Evolutionary conservation across 306 rosid genomes (phyloP).

Genomic region (Psophocarpus tetragonolobus): DNA sequence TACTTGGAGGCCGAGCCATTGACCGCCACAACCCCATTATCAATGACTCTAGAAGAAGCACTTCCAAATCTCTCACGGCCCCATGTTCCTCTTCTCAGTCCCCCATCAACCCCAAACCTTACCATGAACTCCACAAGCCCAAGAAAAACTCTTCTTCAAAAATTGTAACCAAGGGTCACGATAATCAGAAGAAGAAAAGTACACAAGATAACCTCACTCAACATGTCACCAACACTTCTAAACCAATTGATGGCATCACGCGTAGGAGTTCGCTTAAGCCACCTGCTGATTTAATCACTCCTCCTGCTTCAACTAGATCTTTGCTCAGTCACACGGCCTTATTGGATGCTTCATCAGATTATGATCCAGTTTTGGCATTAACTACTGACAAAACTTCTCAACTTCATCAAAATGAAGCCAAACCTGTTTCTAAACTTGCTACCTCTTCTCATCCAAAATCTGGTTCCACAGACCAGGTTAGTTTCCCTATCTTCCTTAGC

Average conservation of each 20-base stretch:
- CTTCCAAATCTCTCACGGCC: constrained; percentile 31
- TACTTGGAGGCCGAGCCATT: constrained; percentile 77
- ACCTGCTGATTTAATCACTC: constrained; percentile 46
- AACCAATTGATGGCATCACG: constrained; percentile 43
- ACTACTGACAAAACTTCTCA: constrained; percentile 31
- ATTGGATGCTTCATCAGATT: constrained; percentile 49
- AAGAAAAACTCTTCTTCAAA: constrained; percentile 44
- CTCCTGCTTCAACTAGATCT: constrained; percentile 76
- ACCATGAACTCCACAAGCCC: constrained; percentile 36
- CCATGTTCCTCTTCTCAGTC: constrained; percentile 52
- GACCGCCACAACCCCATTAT: constrained; percentile 97
- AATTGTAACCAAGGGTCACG: constrained; percentile 33
- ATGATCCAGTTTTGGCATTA: constrained; percentile 41
- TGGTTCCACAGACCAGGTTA: constrained; percentile 66
- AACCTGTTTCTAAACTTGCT: constrained; percentile 35
- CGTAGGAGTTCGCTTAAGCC: constrained; percentile 50
- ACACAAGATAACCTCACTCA: constrained; percentile 3
- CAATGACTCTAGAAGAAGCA: constrained; percentile 57
- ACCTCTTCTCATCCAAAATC: constrained; percentile 40
- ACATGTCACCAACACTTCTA: constrained; percentile 35
- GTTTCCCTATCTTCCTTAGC: background rate
- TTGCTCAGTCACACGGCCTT: constrained; percentile 52
- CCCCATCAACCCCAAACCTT: constrained; percentile 48
- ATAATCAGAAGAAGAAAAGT: constrained; percentile 43
- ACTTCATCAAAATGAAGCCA: constrained; percentile 29